Base-by-base conservation (phyloP, 2,329 filamentous ascomycete genomes). In the Ophiostoma pallidulum region DNA sequence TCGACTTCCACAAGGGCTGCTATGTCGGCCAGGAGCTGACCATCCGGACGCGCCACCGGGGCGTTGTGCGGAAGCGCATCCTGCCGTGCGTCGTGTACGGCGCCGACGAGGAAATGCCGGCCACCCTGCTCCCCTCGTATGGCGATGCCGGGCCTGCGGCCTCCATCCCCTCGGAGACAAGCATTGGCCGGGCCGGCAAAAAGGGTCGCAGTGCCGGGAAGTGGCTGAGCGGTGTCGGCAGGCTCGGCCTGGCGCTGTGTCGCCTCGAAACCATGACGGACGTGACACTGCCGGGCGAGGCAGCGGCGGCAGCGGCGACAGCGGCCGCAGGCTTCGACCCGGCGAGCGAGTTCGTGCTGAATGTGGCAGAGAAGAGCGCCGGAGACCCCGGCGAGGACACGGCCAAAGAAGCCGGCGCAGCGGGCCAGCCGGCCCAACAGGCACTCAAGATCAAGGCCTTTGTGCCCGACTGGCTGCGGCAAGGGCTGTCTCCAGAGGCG, bases 21-120 rank as follows among this genome's bases (percentile, higher is more conserved):
- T 98, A 98, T 64, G 80, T 97, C 8, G 92, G 92, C 0, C 92
- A 98, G 66, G 92, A 98, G 65, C 75, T 98, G 54, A 97, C 92
- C 2, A 95, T 97, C 55, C 83, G 92, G 36, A 98, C 92, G 2
- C 84, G 90, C 62, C 92, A 98, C 66, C 90, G 85, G 12, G 92
- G 92, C 19, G 87, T 98, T 14, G 87, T 98, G 35, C 76, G 92
- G 52, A 95, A 96, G 72, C 77, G 92, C 42, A 79, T 97, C 42
- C 64, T 98, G 45, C 92, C 92, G 0, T 81, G 91, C 29, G 67
- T 84, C 54, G 60, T 96, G 14, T 92, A 91, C 62, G 68, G 67
- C 7, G 63, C 62, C 6, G 66, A 68, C 31, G 64, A 66, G 22
- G 58, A 59, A 3, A 20, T 5, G 29, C 12, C 65, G 60, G 72